phyloP scores from a whole-genome alignment of 164 flowering plant species.

The Buxus sempervirens region DNA sequence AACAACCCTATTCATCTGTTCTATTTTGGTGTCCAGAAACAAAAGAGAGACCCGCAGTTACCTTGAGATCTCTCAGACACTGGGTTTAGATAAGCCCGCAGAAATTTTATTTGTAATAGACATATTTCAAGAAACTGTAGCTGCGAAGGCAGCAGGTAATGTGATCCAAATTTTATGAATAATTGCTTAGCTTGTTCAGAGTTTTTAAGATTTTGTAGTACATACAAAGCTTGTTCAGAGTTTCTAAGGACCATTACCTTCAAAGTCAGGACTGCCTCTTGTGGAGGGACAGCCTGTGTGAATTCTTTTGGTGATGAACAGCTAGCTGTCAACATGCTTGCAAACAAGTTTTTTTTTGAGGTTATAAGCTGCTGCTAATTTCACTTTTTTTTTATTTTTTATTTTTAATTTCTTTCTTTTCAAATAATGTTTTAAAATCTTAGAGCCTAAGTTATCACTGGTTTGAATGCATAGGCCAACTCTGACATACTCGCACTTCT shows the following conservation, averaged over 20 bases:
- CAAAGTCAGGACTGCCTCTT: conserved; percentile 96
- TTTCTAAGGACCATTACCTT: conserved; percentile 88
- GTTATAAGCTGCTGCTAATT: conserved; percentile 31
- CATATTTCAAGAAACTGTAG: conserved; percentile 81
- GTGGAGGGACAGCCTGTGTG: conserved; percentile 95
- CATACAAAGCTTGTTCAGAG: too few relatives aligned
- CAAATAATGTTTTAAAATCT: too few relatives aligned
- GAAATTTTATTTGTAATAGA: conserved; percentile 85
- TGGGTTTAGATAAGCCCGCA: conserved; percentile 83
- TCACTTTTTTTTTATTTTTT: too few relatives aligned
- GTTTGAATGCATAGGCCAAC: conserved; percentile 50
- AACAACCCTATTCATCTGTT: not conserved
- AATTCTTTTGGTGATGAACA: conserved; percentile 98
- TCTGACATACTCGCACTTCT: conserved; percentile 80
- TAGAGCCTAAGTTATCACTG: not conserved
- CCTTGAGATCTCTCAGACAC: conserved; percentile 59
- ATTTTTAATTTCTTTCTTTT: too few relatives aligned
- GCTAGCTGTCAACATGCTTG: conserved; percentile 95
- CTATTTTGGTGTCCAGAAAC: conserved; percentile 39
- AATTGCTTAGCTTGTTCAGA: too few relatives aligned
- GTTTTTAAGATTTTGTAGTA: too few relatives aligned
- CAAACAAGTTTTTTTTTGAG: conserved; percentile 88
- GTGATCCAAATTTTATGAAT: not conserved
- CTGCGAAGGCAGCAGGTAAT: conserved; percentile 92
- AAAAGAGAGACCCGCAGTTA: conserved; percentile 78